These are phyloP conservation scores for Erigeron philadelphicus DNA, from an alignment of 140 eudicot species.

Conservation along the genomic window DNA sequence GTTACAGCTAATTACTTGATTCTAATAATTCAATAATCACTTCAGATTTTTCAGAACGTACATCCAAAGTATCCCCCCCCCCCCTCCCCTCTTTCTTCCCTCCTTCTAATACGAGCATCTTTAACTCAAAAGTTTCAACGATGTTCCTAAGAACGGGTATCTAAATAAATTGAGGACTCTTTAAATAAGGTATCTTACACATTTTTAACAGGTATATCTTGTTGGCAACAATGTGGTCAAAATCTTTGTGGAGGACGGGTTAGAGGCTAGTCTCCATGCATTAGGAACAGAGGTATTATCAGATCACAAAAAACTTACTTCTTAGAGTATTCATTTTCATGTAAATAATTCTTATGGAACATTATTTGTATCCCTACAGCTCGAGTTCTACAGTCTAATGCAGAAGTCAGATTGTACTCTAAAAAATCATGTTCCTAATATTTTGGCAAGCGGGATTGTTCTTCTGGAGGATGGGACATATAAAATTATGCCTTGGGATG, in stretches of 20 bases:
- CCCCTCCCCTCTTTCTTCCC: too few species aligned
- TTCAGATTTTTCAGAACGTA: too few species aligned
- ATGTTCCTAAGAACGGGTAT: neutral
- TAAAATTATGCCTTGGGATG: constrained; percentile 66
- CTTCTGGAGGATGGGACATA: constrained; percentile 47
- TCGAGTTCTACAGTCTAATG: constrained; percentile 64
- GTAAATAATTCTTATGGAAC: constrained; percentile 18
- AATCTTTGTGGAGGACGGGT: constrained; percentile 83
- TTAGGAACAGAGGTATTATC: constrained; percentile 81
- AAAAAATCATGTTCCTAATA: constrained; percentile 57
- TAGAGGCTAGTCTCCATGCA: constrained; percentile 79
- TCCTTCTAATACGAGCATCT: neutral
- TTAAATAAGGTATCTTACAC: neutral
- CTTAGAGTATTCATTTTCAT: constrained; percentile 1
- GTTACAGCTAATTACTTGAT: neutral
- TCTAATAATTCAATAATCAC: neutral
- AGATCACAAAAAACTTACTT: constrained; percentile 6
- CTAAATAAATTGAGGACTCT: neutral
- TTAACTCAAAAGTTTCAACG: neutral
- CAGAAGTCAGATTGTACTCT: constrained; percentile 38
- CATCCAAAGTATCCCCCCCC: too few species aligned
- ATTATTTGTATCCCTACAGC: constrained; percentile 43
- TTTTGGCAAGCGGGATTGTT: constrained; percentile 73
- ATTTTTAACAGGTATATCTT: constrained; percentile 63
- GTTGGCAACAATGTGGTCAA: constrained; percentile 67